Conservation (phyloP, 345 rosid genomes). For the Boechera retrofracta region DNA sequence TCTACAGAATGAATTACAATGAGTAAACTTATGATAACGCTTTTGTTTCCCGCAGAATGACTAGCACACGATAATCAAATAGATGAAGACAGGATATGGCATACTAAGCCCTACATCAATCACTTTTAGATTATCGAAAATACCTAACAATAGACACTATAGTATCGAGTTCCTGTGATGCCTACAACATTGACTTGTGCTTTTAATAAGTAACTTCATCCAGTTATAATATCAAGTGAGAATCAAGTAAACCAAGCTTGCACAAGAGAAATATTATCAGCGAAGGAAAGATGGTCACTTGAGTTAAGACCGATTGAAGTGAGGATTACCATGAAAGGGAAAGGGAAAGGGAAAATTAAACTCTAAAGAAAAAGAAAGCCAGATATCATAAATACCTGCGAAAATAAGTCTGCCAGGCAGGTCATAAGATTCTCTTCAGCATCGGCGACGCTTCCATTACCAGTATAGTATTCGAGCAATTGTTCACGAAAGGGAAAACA, state of each 20-base stretch:
- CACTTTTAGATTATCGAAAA: background rate
- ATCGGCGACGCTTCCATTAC: conserved; percentile 68
- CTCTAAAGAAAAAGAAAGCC: background rate
- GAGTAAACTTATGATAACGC: background rate
- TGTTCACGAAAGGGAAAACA: conserved; percentile 99
- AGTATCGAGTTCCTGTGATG: background rate
- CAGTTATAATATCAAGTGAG: background rate
- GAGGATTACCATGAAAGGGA: background rate
- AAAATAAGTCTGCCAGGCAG: conserved; percentile 92
- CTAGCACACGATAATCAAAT: background rate
- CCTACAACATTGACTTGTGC: background rate
- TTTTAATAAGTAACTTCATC: background rate
- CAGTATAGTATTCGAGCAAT: conserved; percentile 88
- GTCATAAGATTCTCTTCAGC: conserved; percentile 97
- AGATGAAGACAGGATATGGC: conserved; percentile 2
- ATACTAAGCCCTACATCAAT: conserved; percentile 1
- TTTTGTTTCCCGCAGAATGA: background rate
- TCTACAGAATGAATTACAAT: conserved; percentile 48
- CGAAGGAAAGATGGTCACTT: background rate
- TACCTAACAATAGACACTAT: background rate
- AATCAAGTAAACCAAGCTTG: too few relatives aligned
- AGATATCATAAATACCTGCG: conserved; percentile 61
- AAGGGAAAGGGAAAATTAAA: background rate
- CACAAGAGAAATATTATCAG: background rate
- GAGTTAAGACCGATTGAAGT: conserved; percentile 24